Percentiles rank a stretch among this genome's conserved stretches.
These are phyloP conservation scores for Lachnum nothofagi DNA, from an alignment of 2,329 filamentous ascomycete species.

Conservation along the genomic window DNA sequence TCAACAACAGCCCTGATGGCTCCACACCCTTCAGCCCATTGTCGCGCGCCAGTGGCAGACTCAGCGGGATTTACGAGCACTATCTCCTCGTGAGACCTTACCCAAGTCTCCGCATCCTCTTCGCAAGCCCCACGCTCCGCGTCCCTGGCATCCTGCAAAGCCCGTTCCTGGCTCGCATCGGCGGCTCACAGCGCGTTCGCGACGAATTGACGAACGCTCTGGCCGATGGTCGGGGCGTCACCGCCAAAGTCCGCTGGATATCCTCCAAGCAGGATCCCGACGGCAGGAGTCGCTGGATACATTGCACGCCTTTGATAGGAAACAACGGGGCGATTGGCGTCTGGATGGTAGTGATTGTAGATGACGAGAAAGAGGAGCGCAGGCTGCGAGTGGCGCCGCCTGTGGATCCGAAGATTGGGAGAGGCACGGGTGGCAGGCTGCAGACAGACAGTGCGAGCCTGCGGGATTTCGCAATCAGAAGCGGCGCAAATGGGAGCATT, in stretches of 20 bases:
- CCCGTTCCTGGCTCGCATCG: conserved; percentile 50
- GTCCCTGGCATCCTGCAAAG: conserved; percentile 63
- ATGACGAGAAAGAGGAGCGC: conserved; percentile 46
- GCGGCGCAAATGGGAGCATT: conserved; percentile 9
- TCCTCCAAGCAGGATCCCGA: conserved; percentile 42
- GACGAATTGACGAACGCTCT: conserved; percentile 54
- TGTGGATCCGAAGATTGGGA: conserved; percentile 28
- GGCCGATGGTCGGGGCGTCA: conserved; percentile 63
- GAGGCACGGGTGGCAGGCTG: conserved; percentile 3
- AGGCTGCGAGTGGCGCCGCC: conserved; percentile 28
- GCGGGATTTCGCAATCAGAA: conserved; percentile 24
- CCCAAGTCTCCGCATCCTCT: conserved; percentile 61
- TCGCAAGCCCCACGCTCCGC: conserved; percentile 62
- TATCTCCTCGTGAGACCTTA: conserved; percentile 63
- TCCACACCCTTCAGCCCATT: conserved; percentile 2
- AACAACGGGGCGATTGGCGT: conserved; percentile 64
- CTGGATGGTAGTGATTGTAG: conserved; percentile 72
- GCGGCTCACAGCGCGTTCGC: conserved; percentile 44
- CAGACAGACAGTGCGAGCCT: conserved; percentile 17
- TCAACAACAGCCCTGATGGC: conserved; percentile 30
- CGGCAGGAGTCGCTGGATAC: conserved; percentile 67
- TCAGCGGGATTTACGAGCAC: conserved; percentile 46
- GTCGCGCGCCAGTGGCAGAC: conserved; percentile 28
- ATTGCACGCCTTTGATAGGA: conserved; percentile 68
- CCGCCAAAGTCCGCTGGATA: conserved; percentile 69